These are phyloP conservation scores for Eutrema yunnanense DNA, from an alignment of 345 rosid species.

Conservation along the genomic window DNA sequence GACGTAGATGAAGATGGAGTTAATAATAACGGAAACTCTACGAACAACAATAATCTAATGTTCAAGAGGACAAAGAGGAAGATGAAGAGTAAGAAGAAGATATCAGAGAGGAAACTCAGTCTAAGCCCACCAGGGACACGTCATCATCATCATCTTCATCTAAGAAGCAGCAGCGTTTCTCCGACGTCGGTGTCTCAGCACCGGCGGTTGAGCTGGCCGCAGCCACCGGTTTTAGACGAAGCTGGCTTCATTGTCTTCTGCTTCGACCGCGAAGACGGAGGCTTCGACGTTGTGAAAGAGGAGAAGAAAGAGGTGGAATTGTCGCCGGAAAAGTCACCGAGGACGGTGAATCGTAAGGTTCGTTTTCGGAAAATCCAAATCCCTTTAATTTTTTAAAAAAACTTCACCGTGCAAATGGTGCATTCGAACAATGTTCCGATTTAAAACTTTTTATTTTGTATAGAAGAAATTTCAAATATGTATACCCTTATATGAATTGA, in stretches of 20 bases:
- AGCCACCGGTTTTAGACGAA: constrained; percentile 37
- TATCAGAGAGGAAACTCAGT: constrained; percentile 21
- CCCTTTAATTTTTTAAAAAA: not conserved
- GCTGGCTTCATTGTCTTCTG: constrained; percentile 58
- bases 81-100: constrained; percentile 24
- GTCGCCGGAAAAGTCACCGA: constrained; percentile 12
- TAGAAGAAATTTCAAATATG: not conserved
- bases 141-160: constrained; percentile 27
- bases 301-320: constrained; percentile 22
- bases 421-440: not conserved
- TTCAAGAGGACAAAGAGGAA: constrained; percentile 25
- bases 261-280: constrained; percentile 56
- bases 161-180: constrained; percentile 24
- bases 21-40: constrained; percentile 4
- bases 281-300: constrained; percentile 50
- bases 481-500: too few species aligned
- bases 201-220: constrained; percentile 26
- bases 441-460: not conserved
- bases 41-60: constrained; percentile 14
- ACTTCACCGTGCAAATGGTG: not conserved
- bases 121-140: constrained; percentile 29
- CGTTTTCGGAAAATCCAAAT: not conserved
- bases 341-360: constrained; percentile 39
- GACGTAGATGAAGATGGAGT: constrained; percentile 38
- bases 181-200: constrained; percentile 16